Conservation (phyloP, 2,329 filamentous ascomycete species). For the Penicillium sp. region DNA sequence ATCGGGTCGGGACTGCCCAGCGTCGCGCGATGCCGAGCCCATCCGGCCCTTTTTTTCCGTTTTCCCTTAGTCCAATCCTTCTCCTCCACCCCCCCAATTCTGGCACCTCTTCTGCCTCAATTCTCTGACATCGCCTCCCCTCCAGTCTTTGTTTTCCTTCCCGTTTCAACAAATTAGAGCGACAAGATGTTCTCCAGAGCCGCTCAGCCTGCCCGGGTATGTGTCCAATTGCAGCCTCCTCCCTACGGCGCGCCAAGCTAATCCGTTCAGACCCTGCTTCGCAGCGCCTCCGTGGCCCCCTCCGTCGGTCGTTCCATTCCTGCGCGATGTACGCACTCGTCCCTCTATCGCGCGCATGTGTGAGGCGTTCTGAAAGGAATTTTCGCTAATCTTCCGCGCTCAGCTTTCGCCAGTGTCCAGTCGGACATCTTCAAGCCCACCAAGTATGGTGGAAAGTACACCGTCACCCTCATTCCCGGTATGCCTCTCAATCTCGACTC, state of each 20-base stretch:
- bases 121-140: no score
- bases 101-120: conserved; percentile 13
- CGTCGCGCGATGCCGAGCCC: conserved; percentile 32
- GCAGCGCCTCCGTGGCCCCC: conserved; percentile 50
- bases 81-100: conserved; percentile 13
- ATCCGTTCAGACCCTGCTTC: conserved; percentile 55
- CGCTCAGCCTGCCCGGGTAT: conserved; percentile 43
- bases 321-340: conserved; percentile 50
- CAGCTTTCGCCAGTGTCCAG: conserved; percentile 73
- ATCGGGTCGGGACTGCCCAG: conserved; percentile 21
- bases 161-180: no score
- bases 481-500: conserved; percentile 22
- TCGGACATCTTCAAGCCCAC: conserved; percentile 98
- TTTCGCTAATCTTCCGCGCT: conserved; percentile 19
- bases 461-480: conserved; percentile 95
- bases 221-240: conserved; percentile 40
- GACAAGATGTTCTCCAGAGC: conserved; percentile 43
- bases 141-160: no score
- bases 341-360: not conserved
- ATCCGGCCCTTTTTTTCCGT: conserved; percentile 32
- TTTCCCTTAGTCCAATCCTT: not conserved
- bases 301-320: conserved; percentile 51
- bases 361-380: not conserved
- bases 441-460: conserved; percentile 99
- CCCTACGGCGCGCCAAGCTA: conserved; percentile 31